These are phyloP conservation scores for Fraxinus nigra DNA, from an alignment of 305 asterid genomes.

Conservation along the genomic window DNA sequence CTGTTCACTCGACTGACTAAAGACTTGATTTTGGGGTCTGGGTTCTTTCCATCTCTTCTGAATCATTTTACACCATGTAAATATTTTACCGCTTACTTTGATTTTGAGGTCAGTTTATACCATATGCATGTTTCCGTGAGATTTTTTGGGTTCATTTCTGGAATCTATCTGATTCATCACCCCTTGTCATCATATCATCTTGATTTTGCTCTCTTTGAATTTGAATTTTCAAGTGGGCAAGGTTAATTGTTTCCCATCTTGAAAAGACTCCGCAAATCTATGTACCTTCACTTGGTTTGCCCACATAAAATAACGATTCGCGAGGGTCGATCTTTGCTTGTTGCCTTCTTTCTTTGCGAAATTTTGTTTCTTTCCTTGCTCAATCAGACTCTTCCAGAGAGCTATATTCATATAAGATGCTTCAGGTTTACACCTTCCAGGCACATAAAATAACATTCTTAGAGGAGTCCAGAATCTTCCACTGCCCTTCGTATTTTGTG, in stretches of 20 bases:
- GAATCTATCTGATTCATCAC: constrained; percentile 27
- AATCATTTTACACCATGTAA: constrained; percentile 11
- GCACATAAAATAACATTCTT: constrained; percentile 69
- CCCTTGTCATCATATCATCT: constrained; percentile 19
- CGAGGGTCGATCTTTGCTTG: constrained; percentile 37
- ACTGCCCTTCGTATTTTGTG: constrained; percentile 13
- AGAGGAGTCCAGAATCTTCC: constrained; percentile 42
- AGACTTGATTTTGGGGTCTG: constrained; percentile 33
- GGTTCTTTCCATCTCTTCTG: constrained; percentile 24
- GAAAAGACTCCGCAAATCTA: constrained; percentile 30
- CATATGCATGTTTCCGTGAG: constrained; percentile 10
- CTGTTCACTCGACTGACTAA: constrained; percentile 46
- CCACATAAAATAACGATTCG: constrained; percentile 86
- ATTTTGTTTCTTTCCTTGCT: constrained; percentile 31
- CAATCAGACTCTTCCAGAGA: constrained; percentile 22
- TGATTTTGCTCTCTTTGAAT: constrained; percentile 33
- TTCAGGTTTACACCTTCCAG: constrained; percentile 28
- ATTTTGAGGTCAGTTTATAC: constrained; percentile 24
- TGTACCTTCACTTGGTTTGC: constrained; percentile 37
- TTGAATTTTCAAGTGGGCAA: constrained; percentile 30
- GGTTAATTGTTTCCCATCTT: constrained; percentile 44
- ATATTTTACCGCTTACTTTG: constrained; percentile 20
- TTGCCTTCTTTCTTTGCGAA: constrained; percentile 31
- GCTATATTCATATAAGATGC: constrained; percentile 6
- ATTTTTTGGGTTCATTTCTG: constrained; percentile 21